Evolutionary conservation across 2,329 filamentous ascomycete species (phyloP).

Genomic region (Dactylonectria estremocensis): DNA sequence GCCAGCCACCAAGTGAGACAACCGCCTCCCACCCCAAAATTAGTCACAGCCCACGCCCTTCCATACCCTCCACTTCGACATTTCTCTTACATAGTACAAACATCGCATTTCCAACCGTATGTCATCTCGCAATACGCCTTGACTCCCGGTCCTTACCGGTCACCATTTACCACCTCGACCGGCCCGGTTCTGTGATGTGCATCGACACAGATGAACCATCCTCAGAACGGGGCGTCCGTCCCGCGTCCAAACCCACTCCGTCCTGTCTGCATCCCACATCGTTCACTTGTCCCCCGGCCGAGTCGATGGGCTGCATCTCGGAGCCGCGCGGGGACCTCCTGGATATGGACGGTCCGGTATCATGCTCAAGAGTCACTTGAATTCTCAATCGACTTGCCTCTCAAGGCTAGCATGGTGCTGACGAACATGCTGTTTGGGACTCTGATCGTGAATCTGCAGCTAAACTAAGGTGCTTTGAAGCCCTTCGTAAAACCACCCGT

Average conservation of each 20-base stretch:
- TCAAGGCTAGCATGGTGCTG: neutral
- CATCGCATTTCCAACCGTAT: neutral
- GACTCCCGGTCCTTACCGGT: constrained; percentile 23
- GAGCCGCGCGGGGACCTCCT: neutral
- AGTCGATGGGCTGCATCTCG: constrained; percentile 12
- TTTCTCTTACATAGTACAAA: constrained; percentile 1
- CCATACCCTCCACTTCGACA: neutral
- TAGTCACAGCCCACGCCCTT: constrained; percentile 4
- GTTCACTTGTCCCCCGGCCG: neutral
- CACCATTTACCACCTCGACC: constrained; percentile 9
- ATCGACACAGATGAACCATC: constrained; percentile 18
- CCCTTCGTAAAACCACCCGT: neutral
- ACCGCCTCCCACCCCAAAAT: neutral
- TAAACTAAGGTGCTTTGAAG: constrained; percentile 1
- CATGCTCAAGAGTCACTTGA: neutral
- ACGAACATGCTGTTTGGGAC: neutral
- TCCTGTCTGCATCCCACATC: neutral
- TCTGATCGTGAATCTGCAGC: constrained; percentile 7
- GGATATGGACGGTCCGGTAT: constrained; percentile 20
- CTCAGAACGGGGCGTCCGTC: constrained; percentile 17
- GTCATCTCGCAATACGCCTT: neutral
- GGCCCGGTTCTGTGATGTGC: constrained; percentile 16
- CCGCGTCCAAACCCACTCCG: constrained; percentile 9
- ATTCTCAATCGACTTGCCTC: constrained; percentile 5
- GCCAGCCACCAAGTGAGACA: neutral